Evolutionary conservation across 2,329 filamentous ascomycete genomes (phyloP).

Genomic region (Botrytis paeoniae): DNA sequence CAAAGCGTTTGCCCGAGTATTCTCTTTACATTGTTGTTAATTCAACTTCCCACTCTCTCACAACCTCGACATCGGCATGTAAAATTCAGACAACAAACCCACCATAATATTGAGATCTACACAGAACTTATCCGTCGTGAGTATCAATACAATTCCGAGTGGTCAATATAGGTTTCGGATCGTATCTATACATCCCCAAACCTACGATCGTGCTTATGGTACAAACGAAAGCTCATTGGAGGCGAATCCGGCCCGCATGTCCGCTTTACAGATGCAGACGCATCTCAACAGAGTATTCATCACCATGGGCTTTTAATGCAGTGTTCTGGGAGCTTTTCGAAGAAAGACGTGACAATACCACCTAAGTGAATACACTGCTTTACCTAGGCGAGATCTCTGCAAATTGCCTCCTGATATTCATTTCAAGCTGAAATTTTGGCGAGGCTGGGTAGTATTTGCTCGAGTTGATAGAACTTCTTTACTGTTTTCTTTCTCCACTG

Average conservation of each 20-base stretch:
- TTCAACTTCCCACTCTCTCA: not conserved
- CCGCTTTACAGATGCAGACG: constrained; percentile 9
- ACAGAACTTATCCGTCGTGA: not conserved
- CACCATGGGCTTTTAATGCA: not conserved
- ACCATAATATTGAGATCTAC: not conserved
- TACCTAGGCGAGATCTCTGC: not conserved
- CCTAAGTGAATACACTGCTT: constrained; percentile 9
- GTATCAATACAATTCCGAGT: not conserved
- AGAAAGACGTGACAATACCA: not conserved
- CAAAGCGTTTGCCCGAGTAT: not conserved
- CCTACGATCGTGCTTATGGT: constrained; percentile 6
- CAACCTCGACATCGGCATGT: not conserved
- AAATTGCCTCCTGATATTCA: constrained; percentile 7
- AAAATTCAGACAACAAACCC: not conserved
- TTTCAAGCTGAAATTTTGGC: constrained; percentile 1
- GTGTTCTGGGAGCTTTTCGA: not conserved
- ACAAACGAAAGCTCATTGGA: constrained; percentile 4
- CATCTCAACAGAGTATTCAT: constrained; percentile 11
- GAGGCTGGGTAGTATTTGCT: not conserved
- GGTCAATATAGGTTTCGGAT: constrained; percentile 8
- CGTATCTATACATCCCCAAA: constrained; percentile 2
- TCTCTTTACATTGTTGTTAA: not conserved
- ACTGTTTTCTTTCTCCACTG: not conserved
- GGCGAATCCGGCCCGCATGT: constrained; percentile 27
- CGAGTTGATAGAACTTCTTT: not conserved